Evolutionary conservation across 352 stramenopile species (phyloP), one percentile per base, ranked within the genome.

Genomic region (Peronospora farinosa): DNA sequence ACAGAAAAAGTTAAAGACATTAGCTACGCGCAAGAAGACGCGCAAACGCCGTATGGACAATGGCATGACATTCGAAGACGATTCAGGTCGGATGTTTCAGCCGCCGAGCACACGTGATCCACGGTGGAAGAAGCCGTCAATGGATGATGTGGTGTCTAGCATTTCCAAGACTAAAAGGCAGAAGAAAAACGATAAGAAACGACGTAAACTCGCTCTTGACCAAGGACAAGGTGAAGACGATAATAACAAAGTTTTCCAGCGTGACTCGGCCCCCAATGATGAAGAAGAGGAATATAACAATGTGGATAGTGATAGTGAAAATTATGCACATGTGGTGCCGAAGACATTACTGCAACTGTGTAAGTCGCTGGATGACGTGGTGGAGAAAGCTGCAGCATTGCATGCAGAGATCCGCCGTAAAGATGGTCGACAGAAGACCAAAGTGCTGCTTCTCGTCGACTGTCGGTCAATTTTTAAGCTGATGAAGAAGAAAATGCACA

Each of bases 1-100:
- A 72, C 78, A 89, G 62, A 89, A 89, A 59, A 89, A 89, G 65
- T 51, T 84, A 58, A 85, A 83, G 67, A 89, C 75, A 54, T 63
- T 89, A 51, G 69, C 65, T 36, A 89, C 78, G 59, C 73, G 78
- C 40, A 86, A 86, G 72, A 85, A 86, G 50, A 89, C 78, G 47
- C 74, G 72, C 50, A 89, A 89, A 66, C 78, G 78, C 58, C 74
- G 68, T 49, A 74, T 81, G 47, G 45, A 84, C 44, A 47, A 63
- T 35, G 78, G 75, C 3, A 66, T 84, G 60, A 78, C 65, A 7
- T 57, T 74, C 41, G 75, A 84, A n/a, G 78, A 89, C 44, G 75
- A 78, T 65, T 84, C 75, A 0, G 73, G 69, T 5, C 73, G 75
- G 7, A 63, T 86, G 30, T 86, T 86, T 57, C 78, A 89, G 57